Evolutionary conservation across 2,329 filamentous ascomycete genomes (phyloP).

Genomic region (Clarireedia sp.): DNA sequence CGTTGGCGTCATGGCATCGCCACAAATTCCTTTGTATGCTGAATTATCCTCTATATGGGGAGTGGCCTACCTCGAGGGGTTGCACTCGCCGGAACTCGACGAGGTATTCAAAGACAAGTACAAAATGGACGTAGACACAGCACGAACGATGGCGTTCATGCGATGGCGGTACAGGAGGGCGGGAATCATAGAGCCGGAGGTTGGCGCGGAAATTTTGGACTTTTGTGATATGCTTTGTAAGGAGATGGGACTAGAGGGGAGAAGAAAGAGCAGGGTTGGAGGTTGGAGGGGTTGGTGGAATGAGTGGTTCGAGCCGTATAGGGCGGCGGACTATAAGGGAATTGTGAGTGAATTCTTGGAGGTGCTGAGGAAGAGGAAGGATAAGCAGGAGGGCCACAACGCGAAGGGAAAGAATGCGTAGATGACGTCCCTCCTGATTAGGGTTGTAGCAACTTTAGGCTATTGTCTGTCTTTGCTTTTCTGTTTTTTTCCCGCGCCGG

Average conservation of each 20-base stretch:
- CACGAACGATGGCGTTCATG: conserved; percentile 1
- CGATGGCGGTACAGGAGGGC: conserved; percentile 2
- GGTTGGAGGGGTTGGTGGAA: conserved; percentile 4
- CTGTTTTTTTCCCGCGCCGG: no score
- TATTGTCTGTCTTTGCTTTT: no score
- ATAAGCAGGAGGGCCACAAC: background rate
- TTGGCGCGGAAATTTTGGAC: conserved; percentile 10
- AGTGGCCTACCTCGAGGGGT: conserved; percentile 8
- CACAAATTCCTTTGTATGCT: conserved; percentile 9
- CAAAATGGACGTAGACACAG: conserved; percentile 1
- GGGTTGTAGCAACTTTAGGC: no score
- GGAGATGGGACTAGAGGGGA: conserved; percentile 1
- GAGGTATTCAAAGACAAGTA: background rate
- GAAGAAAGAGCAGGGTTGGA: background rate
- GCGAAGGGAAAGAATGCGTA: background rate
- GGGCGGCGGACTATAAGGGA: conserved; percentile 9
- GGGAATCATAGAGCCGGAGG: conserved; percentile 3
- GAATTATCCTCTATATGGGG: conserved; percentile 9
- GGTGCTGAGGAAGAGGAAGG: background rate
- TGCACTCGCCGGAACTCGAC: conserved; percentile 3
- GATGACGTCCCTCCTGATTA: background rate
- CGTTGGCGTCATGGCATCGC: conserved; percentile 19
- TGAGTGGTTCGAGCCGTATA: conserved; percentile 12
- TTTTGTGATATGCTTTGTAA: conserved; percentile 8
- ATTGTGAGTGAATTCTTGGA: conserved; percentile 9